Conservation (phyloP, 441 rosid genomes). For the Breynia disticha region DNA sequence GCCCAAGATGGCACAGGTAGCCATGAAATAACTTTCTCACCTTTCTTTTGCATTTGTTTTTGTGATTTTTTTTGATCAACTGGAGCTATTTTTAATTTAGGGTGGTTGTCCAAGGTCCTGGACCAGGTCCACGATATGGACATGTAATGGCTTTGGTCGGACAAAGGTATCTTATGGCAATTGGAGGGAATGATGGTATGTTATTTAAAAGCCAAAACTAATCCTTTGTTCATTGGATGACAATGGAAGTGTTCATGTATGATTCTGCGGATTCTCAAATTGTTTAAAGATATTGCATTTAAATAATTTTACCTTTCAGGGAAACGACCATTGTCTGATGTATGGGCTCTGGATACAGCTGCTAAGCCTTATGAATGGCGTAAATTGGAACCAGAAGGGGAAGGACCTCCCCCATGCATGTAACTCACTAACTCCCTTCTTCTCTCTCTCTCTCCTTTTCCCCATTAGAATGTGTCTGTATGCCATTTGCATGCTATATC, state of each 20-base stretch:
- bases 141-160: slow-evolving; percentile 99
- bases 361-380: slow-evolving; percentile 99
- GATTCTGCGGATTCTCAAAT: neutral
- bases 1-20: slow-evolving; percentile 96
- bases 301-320: slow-evolving; percentile 36
- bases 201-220: slow-evolving; percentile 11
- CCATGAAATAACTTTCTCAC: slow-evolving; percentile 10
- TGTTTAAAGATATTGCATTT: slow-evolving; percentile 5
- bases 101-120: slow-evolving; percentile 99
- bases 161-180: slow-evolving; percentile 87
- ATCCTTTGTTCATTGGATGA: slow-evolving; percentile 6
- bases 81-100: slow-evolving; percentile 32
- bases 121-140: slow-evolving; percentile 99
- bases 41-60: slow-evolving; percentile 8
- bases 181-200: slow-evolving; percentile 91
- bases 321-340: slow-evolving; percentile 94
- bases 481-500: too few relatives aligned
- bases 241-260: neutral
- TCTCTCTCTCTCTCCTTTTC: neutral
- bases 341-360: slow-evolving; percentile 99
- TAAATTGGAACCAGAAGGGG: slow-evolving; percentile 99
- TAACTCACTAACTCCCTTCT: slow-evolving; percentile 20
- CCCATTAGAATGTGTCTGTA: too few relatives aligned
- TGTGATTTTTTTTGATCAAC: slow-evolving; percentile 11
- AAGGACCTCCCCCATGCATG: slow-evolving; percentile 99